Percentiles rank a stretch among this genome's conserved stretches.
Evolutionary conservation across 2,329 filamentous ascomycete genomes (phyloP).

Genomic region (Helminthosporium solani): DNA sequence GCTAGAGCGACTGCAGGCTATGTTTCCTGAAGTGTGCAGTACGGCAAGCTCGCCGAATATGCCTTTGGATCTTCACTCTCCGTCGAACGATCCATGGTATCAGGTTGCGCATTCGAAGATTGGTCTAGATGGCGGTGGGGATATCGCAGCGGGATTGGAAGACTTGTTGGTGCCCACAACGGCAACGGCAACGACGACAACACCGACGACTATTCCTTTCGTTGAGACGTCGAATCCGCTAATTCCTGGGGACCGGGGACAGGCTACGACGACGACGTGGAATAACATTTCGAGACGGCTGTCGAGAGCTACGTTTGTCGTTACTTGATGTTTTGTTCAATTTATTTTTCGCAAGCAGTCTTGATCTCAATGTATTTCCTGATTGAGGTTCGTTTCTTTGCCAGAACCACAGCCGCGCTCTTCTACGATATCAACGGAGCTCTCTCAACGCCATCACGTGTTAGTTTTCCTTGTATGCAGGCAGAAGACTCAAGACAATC

Average conservation of each 20-base stretch:
- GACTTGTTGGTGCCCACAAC: constrained; percentile 8
- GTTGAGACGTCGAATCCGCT: not conserved
- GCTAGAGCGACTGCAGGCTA: constrained; percentile 38
- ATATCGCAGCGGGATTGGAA: constrained; percentile 8
- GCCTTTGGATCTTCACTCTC: constrained; percentile 30
- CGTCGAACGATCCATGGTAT: constrained; percentile 36
- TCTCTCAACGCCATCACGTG: no score
- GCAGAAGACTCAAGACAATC: no score
- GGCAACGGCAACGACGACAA: constrained; percentile 10
- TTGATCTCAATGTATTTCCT: no score
- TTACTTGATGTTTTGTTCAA: not conserved
- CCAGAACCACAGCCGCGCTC: no score
- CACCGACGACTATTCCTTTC: constrained; percentile 1
- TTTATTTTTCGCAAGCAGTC: no score
- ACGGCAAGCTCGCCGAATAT: constrained; percentile 34
- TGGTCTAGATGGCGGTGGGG: constrained; percentile 13
- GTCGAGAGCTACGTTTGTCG: constrained; percentile 24
- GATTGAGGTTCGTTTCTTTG: no score
- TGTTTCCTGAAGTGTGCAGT: constrained; percentile 40
- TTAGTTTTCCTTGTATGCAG: no score
- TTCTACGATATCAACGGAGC: no score
- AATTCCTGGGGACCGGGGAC: constrained; percentile 14
- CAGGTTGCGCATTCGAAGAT: constrained; percentile 39
- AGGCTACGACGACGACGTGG: constrained; percentile 24
- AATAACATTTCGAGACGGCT: constrained; percentile 37